Percentiles rank a stretch among this genome's conserved stretches.
These are phyloP conservation scores for Carex myosuroides DNA, from an alignment of 176 grass and related monocot species.

Conservation along the genomic window DNA sequence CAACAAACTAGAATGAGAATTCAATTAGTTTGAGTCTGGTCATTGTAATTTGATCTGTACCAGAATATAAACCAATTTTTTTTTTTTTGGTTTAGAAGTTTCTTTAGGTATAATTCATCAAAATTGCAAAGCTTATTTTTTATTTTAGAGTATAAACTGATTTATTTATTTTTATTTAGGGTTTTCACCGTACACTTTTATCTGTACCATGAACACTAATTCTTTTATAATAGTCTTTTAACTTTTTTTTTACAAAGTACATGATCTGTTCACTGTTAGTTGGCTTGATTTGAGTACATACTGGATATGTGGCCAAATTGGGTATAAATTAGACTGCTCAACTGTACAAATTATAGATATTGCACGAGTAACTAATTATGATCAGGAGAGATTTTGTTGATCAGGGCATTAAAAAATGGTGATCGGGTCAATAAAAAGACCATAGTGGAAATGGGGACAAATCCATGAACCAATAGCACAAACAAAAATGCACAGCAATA, in stretches of 20 bases:
- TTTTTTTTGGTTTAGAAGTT: not conserved
- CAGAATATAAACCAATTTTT: not conserved
- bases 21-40: not conserved
- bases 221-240: no score
- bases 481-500: not conserved
- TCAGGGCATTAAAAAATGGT: not conserved
- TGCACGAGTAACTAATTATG: not conserved
- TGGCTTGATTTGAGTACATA: not conserved
- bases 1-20: not conserved
- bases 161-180: no score
- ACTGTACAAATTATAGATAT: not conserved
- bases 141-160: no score
- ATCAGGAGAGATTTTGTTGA: not conserved
- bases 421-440: no score
- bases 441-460: not conserved
- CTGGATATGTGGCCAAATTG: not conserved
- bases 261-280: not conserved
- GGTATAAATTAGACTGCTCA: not conserved
- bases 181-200: not conserved
- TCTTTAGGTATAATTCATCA: not conserved
- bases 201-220: not conserved
- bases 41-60: not conserved
- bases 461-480: not conserved
- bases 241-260: not conserved
- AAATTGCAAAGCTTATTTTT: not conserved